Percentiles rank a stretch among this genome's conserved stretches.
phyloP scores from a whole-genome alignment of 108 stramenopile species.

The Nitzschia inconspicua region DNA sequence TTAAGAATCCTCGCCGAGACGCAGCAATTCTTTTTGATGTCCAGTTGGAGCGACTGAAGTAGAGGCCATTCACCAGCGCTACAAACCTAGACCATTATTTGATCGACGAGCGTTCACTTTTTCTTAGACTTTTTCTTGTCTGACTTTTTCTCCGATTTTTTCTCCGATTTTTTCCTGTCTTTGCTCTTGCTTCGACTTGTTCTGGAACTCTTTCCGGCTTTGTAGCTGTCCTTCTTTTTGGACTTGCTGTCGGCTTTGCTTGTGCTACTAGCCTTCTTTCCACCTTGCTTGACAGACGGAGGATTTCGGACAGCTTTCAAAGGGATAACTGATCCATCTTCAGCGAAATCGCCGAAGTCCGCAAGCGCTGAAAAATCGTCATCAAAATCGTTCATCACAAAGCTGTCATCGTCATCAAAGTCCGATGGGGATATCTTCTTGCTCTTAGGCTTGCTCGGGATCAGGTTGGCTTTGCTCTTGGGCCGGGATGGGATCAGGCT shows the following conservation, averaged over 20 bases:
- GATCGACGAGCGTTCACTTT: not conserved
- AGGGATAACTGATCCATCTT: slow-evolving; percentile 16
- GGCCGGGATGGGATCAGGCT: no score
- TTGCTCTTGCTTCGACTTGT: not conserved
- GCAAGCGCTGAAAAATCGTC: slow-evolving; percentile 10
- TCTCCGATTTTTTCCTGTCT: not conserved
- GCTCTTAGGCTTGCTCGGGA: slow-evolving; percentile 4
- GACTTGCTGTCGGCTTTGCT: slow-evolving; percentile 9
- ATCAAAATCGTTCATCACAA: slow-evolving; percentile 22
- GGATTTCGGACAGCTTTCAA: slow-evolving; percentile 2
- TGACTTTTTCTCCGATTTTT: not conserved
- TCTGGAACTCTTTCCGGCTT: not conserved
- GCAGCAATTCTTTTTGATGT: slow-evolving; percentile 67
- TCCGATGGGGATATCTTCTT: not conserved
- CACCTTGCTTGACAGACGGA: not conserved
- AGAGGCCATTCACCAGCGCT: no score
- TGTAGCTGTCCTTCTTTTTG: not conserved
- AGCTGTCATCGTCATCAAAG: slow-evolving; percentile 17
- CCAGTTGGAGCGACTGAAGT: slow-evolving; percentile 57
- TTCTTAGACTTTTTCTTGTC: not conserved
- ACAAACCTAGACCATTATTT: no score
- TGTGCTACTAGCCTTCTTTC: slow-evolving; percentile 1
- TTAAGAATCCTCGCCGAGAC: slow-evolving; percentile 66
- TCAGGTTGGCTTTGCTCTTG: slow-evolving; percentile 5
- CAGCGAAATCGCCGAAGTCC: slow-evolving; percentile 20